These are phyloP conservation scores for Drechslerella stenobrocha DNA, from an alignment of 2,329 filamentous ascomycete species.

Conservation along the genomic window DNA sequence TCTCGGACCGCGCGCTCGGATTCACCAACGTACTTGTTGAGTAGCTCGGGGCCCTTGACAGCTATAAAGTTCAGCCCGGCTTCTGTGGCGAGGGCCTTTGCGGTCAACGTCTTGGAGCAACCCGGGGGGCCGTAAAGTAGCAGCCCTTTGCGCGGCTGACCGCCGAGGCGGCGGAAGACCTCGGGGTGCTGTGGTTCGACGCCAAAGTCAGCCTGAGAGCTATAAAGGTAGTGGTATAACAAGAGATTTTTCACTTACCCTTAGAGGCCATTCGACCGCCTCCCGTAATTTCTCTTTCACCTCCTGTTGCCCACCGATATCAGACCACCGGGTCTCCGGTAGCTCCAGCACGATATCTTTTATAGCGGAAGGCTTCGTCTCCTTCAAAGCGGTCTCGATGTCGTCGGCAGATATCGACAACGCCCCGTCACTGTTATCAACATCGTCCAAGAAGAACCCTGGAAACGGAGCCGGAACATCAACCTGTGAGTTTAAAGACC, in stretches of 20 bases:
- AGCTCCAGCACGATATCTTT: conserved; percentile 69
- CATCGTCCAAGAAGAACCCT: conserved; percentile 35
- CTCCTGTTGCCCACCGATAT: conserved; percentile 67
- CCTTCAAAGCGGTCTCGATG: conserved; percentile 61
- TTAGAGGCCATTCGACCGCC: conserved; percentile 53
- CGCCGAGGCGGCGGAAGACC: conserved; percentile 52
- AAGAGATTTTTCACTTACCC: conserved; percentile 27
- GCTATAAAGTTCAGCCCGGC: conserved; percentile 70
- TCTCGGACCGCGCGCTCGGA: conserved; percentile 68
- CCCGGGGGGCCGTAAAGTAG: conserved; percentile 70
- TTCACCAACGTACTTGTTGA: conserved; percentile 72
- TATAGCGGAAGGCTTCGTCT: conserved; percentile 67
- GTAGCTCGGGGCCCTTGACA: conserved; percentile 69
- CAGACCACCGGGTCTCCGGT: conserved; percentile 66
- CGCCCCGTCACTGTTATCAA: conserved; percentile 17
- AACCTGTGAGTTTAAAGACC: conserved; percentile 16
- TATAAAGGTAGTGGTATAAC: neutral
- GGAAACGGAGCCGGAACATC: conserved; percentile 8
- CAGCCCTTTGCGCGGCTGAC: conserved; percentile 64
- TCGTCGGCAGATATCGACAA: conserved; percentile 55
- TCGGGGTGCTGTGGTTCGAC: conserved; percentile 50
- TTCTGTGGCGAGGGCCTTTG: conserved; percentile 69
- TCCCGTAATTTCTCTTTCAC: conserved; percentile 59
- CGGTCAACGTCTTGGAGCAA: conserved; percentile 70
- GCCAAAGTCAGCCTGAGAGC: neutral